These are phyloP conservation scores for Daldinia concentrica DNA, from an alignment of 495 filamentous ascomycete genomes.

Conservation along the genomic window DNA sequence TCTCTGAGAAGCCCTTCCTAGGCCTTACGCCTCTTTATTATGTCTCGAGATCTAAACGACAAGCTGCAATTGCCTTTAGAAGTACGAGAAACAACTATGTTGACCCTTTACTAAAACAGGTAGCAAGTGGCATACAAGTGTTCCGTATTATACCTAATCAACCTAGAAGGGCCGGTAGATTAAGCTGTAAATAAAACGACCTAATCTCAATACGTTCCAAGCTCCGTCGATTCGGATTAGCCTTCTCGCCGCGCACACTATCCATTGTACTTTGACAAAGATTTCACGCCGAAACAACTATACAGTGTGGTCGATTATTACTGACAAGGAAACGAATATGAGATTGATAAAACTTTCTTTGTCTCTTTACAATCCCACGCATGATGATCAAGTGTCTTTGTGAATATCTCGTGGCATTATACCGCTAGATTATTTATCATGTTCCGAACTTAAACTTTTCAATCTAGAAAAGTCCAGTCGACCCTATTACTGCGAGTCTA, in stretches of 20 bases:
- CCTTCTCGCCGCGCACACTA: not conserved
- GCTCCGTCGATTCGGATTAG: not conserved
- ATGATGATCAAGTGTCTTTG: not conserved
- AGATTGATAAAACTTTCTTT: not conserved
- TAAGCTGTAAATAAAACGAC: not conserved
- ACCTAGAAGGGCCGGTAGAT: too few species aligned
- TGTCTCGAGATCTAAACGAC: too few species aligned
- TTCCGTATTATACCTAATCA: too few species aligned
- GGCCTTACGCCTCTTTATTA: not conserved
- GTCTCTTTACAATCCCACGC: not conserved
- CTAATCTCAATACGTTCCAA: not conserved
- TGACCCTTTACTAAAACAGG: too few species aligned
- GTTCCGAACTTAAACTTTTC: not conserved
- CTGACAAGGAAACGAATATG: not conserved
- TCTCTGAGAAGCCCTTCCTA: not conserved
- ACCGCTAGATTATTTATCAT: not conserved
- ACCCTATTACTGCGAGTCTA: not conserved
- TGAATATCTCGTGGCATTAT: not conserved
- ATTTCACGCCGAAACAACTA: not conserved
- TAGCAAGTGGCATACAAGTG: too few species aligned
- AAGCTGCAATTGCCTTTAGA: too few species aligned
- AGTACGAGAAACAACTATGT: too few species aligned
- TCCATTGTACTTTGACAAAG: not conserved
- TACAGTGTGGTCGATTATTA: not conserved
- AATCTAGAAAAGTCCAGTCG: not conserved